phyloP scores from a whole-genome alignment of 768 basidiomycete genomes.

The Daedalea quercina region DNA sequence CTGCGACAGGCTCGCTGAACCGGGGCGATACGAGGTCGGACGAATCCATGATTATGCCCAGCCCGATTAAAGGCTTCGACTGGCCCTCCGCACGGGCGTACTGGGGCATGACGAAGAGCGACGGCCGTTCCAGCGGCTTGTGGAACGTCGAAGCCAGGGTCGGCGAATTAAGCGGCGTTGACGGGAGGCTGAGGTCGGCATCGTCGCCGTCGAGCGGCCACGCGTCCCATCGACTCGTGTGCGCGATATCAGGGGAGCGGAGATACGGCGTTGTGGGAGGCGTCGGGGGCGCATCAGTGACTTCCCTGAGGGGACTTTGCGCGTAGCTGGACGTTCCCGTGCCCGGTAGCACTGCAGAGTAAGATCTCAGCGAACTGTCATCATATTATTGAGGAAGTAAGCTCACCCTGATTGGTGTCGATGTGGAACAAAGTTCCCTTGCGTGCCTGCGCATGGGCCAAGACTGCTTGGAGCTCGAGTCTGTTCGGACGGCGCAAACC shows the following conservation, averaged over 20 bases:
- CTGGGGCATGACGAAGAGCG: no score
- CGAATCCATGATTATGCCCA: background rate
- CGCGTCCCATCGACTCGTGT: no score
- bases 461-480: constrained; percentile 10
- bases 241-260: no score
- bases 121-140: no score
- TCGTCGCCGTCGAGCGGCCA: no score
- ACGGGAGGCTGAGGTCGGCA: no score
- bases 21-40: background rate
- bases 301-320: no score
- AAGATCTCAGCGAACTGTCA: background rate
- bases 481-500: constrained; percentile 10
- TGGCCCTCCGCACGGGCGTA: no score
- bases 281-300: no score
- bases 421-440: background rate
- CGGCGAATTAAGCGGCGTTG: no score
- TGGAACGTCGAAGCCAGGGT: no score
- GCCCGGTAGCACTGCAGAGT: background rate
- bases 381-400: background rate
- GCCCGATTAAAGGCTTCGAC: background rate
- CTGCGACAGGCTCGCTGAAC: background rate
- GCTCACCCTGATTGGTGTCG: constrained; percentile 1
- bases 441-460: constrained; percentile 9
- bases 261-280: no score
- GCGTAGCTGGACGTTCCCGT: background rate